Base-by-base conservation (phyloP, 306 rosid genomes). In the Cicer bijugum region DNA sequence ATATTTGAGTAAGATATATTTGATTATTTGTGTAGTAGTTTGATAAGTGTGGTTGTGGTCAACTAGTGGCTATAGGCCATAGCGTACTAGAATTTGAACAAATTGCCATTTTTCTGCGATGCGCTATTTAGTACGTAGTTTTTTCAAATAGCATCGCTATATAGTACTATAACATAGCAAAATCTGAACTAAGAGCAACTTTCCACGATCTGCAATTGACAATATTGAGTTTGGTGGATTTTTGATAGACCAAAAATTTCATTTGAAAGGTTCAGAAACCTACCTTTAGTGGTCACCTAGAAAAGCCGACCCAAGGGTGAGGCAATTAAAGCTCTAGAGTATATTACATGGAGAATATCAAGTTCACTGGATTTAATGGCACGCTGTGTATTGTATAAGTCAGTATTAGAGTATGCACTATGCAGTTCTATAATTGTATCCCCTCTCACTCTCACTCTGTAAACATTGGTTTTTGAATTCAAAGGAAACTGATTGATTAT, bases 221-320 rank as follows among this genome's bases (percentile, higher is more conserved):
- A 28, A 28, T 28, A 28, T 28, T 28, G 35, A 4, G 50, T 66
- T 38, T 73, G 79, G 79, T 67, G 39, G 71, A 38, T 44, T 65
- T 66, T 46, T 40, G 70, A 17, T 52, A 50, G 67, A 20, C 1
- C 59, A 1, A 16, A 10, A 1, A 14, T 78, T 55, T 53, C 10
- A 20, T 56, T 68, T 47, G 60, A 51, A 83, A 48, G 44, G 67
- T 55, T 78, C 43, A 69, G 42, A 57, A 70, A 43, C 51, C 51
- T 65, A 63, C 47, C 12, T 57, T 37, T 56, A 28, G 60, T 9
- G 67, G 67, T 56, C 39, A 12, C 46, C 42, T 61, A 2, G 33
- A 0, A 16, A 52, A 8, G 28, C 33, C 12, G 1, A 10, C 10
- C 59, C 8, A 16, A 52, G 59, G 12, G 10, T 17, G 12, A 52